Evolutionary conservation across 2,329 filamentous ascomycete species (phyloP).

Genomic region (Chaetomium olivaceum): DNA sequence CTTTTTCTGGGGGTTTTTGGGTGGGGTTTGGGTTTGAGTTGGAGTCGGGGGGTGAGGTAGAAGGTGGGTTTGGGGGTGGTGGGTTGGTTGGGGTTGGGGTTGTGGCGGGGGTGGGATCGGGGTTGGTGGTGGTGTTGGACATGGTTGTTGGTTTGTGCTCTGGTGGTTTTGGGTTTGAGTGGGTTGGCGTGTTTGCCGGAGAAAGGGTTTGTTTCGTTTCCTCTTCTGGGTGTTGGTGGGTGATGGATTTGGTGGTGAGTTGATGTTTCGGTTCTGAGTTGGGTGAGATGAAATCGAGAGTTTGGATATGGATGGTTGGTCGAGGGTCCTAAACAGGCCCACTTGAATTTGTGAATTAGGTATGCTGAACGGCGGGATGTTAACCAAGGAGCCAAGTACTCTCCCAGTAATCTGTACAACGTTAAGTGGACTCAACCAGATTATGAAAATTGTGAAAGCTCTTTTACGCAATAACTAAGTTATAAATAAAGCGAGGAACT

Average conservation of each 20-base stretch:
- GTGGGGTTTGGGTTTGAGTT: neutral
- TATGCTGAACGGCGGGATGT: neutral
- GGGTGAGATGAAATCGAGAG: neutral
- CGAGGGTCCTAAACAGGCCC: neutral
- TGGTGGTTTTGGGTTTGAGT: neutral
- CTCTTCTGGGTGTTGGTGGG: neutral
- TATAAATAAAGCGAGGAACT: no score
- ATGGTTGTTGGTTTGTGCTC: neutral
- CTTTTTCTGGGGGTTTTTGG: constrained; percentile 26
- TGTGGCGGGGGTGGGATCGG: neutral
- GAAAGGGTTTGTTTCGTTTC: neutral
- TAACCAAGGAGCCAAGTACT: no score
- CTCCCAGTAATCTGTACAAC: no score
- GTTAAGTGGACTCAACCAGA: no score
- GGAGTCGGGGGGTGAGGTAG: neutral
- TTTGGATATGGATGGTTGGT: neutral
- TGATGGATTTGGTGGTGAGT: constrained; percentile 27
- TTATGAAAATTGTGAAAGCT: no score
- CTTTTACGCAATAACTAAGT: no score
- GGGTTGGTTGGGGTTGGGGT: no score
- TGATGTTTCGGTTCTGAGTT: neutral
- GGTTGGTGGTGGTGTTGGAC: neutral
- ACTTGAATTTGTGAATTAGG: neutral
- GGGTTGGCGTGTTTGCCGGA: neutral
- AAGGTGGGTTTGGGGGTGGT: neutral